A percentile compares a stretch with the other conserved stretches of the same genome.
phyloP scores from a whole-genome alignment of 2,329 filamentous ascomycete genomes.

The Pseudogymnoascus sp. region DNA sequence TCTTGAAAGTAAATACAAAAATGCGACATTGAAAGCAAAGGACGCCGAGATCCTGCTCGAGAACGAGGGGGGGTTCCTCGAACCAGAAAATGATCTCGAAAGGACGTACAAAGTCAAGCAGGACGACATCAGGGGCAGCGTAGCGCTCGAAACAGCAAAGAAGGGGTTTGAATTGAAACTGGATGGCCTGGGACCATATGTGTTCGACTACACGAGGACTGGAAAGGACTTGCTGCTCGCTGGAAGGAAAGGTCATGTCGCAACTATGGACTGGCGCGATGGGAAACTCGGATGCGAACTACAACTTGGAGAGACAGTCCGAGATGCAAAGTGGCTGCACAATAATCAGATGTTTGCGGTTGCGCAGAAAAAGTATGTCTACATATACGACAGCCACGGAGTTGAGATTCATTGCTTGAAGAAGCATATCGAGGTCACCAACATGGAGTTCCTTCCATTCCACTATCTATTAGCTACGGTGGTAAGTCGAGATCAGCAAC shows the following conservation, averaged over 20 bases:
- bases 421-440: conserved; percentile 82
- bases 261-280: conserved; percentile 91
- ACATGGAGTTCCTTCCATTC: conserved; percentile 93
- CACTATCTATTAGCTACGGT: conserved; percentile 88
- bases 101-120: conserved; percentile 88
- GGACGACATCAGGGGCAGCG: conserved; percentile 66
- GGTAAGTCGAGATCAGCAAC: conserved; percentile 39
- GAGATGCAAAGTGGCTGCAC: conserved; percentile 86
- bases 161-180: conserved; percentile 88
- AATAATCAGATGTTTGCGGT: conserved; percentile 93
- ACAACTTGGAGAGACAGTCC: conserved; percentile 80
- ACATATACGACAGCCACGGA: conserved; percentile 88
- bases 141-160: conserved; percentile 77
- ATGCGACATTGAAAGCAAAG: conserved; percentile 75
- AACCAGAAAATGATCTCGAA: conserved; percentile 82
- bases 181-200: conserved; percentile 74
- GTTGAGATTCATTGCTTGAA: conserved; percentile 87
- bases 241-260: conserved; percentile 87
- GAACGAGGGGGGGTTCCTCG: conserved; percentile 74
- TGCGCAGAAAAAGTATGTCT: conserved; percentile 91
- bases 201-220: conserved; percentile 81
- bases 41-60: conserved; percentile 93
- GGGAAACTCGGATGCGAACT: conserved; percentile 87
- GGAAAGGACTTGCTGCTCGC: conserved; percentile 77
- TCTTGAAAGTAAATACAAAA: conserved; percentile 74